phyloP scores from a whole-genome alignment of 352 stramenopile species.

The Pythium biforme region DNA sequence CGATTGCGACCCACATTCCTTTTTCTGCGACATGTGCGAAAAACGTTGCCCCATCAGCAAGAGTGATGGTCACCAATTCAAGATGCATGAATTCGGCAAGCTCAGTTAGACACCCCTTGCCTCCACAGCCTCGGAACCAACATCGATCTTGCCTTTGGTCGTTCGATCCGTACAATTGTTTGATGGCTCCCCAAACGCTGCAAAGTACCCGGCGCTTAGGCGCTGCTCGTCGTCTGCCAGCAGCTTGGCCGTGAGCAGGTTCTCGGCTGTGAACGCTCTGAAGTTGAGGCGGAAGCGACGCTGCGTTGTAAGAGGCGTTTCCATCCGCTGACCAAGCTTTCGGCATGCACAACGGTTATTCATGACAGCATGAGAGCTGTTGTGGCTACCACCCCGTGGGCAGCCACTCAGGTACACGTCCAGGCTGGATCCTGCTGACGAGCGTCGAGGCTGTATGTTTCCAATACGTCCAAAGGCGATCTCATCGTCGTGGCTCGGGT shows the following conservation, averaged over 20 bases:
- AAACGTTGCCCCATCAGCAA: too few species aligned
- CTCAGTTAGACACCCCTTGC: too few species aligned
- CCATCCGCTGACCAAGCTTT: constrained; percentile 30
- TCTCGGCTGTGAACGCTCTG: constrained; percentile 2
- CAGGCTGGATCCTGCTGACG: neutral
- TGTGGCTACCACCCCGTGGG: neutral
- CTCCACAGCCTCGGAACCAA: too few species aligned
- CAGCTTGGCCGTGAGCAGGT: constrained; percentile 5
- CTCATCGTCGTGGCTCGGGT: too few species aligned
- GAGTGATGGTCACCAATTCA: too few species aligned
- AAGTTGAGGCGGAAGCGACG: constrained; percentile 20
- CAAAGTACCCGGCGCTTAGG: neutral
- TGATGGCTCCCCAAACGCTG: neutral
- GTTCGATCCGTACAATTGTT: neutral
- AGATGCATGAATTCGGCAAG: too few species aligned
- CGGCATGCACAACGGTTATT: constrained; percentile 24
- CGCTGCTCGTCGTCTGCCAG: constrained; percentile 4
- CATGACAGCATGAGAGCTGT: neutral
- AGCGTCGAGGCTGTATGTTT: neutral
- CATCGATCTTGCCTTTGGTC: neutral
- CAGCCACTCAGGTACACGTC: neutral
- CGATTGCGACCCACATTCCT: too few species aligned
- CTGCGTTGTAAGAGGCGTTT: constrained; percentile 8
- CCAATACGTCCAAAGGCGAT: too few species aligned
- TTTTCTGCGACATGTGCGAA: too few species aligned